phyloP scores from a whole-genome alignment of 352 stramenopile species.

The Halophytophthora batemanensis region DNA sequence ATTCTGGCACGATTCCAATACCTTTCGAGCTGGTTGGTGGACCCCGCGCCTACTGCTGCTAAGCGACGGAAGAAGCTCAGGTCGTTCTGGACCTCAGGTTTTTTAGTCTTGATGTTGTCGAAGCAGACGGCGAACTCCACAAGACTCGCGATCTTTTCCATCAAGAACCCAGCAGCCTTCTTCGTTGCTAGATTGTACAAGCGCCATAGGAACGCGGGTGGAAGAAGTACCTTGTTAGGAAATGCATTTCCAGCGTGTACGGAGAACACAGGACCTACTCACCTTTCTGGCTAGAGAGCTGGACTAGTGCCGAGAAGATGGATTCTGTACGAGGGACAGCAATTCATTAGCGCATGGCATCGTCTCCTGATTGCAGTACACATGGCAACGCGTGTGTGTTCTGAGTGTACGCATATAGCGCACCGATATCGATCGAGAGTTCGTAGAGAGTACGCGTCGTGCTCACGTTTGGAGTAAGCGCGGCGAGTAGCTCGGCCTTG shows the following conservation, averaged over 20 bases:
- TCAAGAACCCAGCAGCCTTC: constrained; percentile 35
- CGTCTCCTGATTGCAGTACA: background rate
- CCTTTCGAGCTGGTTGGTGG: constrained; percentile 51
- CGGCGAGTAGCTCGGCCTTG: constrained; percentile 32
- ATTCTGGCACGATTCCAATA: constrained; percentile 4
- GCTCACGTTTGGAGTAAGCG: constrained; percentile 41
- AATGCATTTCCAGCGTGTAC: background rate
- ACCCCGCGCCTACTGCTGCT: constrained; percentile 28
- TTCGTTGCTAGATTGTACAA: constrained; percentile 21
- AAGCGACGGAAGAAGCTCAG: constrained; percentile 57
- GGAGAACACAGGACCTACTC: background rate
- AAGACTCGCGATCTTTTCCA: constrained; percentile 52
- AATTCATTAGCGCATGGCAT: background rate
- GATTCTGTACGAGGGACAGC: constrained; percentile 19
- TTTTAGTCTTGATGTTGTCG: constrained; percentile 50
- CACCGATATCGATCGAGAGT: constrained; percentile 40
- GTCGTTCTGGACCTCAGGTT: constrained; percentile 59
- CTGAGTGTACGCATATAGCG: background rate
- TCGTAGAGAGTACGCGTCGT: constrained; percentile 38
- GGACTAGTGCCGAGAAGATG: constrained; percentile 41
- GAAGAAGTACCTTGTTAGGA: constrained; percentile 9
- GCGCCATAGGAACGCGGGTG: background rate
- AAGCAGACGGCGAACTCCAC: constrained; percentile 55
- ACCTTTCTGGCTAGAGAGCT: constrained; percentile 55
- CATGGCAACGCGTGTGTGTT: background rate